Conservation (phyloP, 2,329 filamentous ascomycete genomes). For the Periconia digitata region DNA sequence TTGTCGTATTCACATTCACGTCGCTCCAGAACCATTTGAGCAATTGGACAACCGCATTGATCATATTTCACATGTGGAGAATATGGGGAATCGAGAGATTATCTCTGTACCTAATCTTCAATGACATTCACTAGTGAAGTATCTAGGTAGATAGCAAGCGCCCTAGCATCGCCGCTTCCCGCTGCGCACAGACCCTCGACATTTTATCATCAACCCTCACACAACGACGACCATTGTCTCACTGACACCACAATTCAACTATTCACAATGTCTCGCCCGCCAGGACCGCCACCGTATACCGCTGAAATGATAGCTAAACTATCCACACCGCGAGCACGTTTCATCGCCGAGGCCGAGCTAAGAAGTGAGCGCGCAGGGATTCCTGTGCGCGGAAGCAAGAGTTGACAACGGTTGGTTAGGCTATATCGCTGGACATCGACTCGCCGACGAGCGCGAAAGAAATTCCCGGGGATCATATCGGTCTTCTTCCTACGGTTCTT, state of each 20-base stretch:
- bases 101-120: too few species aligned
- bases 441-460: constrained; percentile 12
- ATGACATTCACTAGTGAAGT: too few species aligned
- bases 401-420: constrained; percentile 11
- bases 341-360: constrained; percentile 27
- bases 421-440: constrained; percentile 7
- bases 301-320: constrained; percentile 26
- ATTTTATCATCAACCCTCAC: too few species aligned
- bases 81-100: too few species aligned
- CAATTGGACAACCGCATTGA: too few species aligned
- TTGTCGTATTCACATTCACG: too few species aligned
- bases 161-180: too few species aligned
- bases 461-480: neutral
- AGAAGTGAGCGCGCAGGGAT: constrained; percentile 26
- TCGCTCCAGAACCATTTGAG: too few species aligned
- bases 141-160: too few species aligned
- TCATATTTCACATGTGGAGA: too few species aligned
- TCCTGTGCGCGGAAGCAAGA: constrained; percentile 10
- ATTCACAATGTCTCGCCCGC: constrained; percentile 19
- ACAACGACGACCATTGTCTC: too few species aligned
- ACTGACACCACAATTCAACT: neutral
- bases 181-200: too few species aligned
- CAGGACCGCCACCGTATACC: constrained; percentile 27
- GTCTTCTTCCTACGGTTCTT: neutral
- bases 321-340: constrained; percentile 18